phyloP scores from a whole-genome alignment of 2,329 filamentous ascomycete genomes.

The Purpureocillium takamizusanense region DNA sequence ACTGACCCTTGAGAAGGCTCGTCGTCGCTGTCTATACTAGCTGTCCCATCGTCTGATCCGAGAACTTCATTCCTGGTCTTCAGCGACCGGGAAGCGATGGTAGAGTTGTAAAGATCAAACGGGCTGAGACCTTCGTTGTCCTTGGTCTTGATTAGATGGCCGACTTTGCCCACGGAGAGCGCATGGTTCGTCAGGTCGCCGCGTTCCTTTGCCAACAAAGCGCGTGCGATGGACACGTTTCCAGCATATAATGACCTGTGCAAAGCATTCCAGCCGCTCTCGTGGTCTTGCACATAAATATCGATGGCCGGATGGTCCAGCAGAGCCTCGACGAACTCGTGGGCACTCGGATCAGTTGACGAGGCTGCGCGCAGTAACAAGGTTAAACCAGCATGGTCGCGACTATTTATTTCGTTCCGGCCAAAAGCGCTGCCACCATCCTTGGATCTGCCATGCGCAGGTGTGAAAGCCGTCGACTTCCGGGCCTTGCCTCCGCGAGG shows the following conservation, averaged over 20 bases:
- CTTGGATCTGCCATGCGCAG: conserved; percentile 32
- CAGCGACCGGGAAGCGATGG: conserved; percentile 69
- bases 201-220: conserved; percentile 71
- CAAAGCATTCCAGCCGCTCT: conserved; percentile 93
- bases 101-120: conserved; percentile 85
- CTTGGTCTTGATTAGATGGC: conserved; percentile 85
- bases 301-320: conserved; percentile 78
- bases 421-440: conserved; percentile 32
- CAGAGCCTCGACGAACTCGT: conserved; percentile 68
- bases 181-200: conserved; percentile 53
- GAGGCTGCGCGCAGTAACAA: conserved; percentile 78
- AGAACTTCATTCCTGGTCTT: conserved; percentile 38
- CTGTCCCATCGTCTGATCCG: conserved; percentile 41
- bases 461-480: conserved; percentile 43
- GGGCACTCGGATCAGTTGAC: conserved; percentile 58
- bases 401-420: conserved; percentile 70
- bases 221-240: conserved; percentile 76
- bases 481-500: conserved; percentile 33
- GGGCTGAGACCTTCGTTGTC: conserved; percentile 92
- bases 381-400: conserved; percentile 73
- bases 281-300: conserved; percentile 75
- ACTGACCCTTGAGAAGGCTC: conserved; percentile 20
- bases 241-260: conserved; percentile 86
- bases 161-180: conserved; percentile 51
- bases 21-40: conserved; percentile 40